Evolutionary conservation across 371 early-diverging fungal species (phyloP).

Genomic region (Mucor indicus): DNA sequence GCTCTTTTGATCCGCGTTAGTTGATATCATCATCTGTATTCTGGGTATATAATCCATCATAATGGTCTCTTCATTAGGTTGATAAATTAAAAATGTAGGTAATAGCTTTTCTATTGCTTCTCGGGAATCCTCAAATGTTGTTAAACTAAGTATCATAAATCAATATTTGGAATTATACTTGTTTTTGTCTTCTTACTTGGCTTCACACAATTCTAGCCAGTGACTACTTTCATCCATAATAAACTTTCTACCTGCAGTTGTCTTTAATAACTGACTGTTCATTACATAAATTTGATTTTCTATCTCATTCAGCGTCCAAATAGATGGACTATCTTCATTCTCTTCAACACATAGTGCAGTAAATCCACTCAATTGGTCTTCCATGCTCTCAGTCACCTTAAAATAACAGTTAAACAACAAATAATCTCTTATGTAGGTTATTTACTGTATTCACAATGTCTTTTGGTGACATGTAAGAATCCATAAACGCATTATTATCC

Average conservation of each 20-base stretch:
- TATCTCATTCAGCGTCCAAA: background rate
- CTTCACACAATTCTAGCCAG: constrained; percentile 10
- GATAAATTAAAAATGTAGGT: background rate
- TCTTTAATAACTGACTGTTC: background rate
- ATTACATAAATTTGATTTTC: constrained; percentile 1
- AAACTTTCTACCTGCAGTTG: constrained; percentile 1
- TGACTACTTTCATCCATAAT: constrained; percentile 10
- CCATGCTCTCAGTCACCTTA: background rate
- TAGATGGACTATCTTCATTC: background rate
- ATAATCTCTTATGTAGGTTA: background rate
- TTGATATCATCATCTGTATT: constrained; percentile 13
- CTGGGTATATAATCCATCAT: constrained; percentile 21
- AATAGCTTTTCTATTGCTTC: constrained; percentile 12
- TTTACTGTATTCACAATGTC: background rate
- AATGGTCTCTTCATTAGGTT: background rate
- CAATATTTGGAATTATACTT: background rate
- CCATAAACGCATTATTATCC: constrained; percentile 7
- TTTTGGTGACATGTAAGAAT: constrained; percentile 7
- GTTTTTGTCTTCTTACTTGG: constrained; percentile 5
- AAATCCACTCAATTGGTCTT: constrained; percentile 11
- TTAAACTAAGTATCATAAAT: background rate
- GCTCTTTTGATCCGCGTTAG: background rate
- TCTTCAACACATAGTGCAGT: constrained; percentile 8
- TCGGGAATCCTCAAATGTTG: constrained; percentile 2
- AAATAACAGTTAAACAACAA: background rate